Conservation (phyloP, 257 asterid genomes). For the Solanum corneliomulleri region DNA sequence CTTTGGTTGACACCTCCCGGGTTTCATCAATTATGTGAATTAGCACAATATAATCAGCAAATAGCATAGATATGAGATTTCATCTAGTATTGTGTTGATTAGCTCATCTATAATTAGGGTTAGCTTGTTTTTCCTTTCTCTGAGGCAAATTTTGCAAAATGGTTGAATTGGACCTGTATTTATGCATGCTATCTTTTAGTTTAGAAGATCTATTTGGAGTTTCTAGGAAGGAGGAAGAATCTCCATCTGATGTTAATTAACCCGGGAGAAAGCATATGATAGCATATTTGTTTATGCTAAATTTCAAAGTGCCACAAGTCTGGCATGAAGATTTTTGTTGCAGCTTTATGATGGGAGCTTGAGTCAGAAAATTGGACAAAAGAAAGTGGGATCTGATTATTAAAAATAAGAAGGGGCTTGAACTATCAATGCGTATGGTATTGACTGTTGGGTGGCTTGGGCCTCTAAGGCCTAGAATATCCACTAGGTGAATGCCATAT, state of each 20-base stretch:
- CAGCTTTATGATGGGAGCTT: background rate
- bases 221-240: background rate
- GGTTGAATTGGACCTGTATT: background rate
- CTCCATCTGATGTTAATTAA: background rate
- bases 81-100: background rate
- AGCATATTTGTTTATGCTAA: background rate
- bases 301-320: background rate
- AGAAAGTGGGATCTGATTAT: background rate
- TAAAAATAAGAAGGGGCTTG: background rate
- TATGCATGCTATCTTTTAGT: background rate
- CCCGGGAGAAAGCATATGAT: background rate
- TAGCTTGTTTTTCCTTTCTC: background rate
- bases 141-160: background rate
- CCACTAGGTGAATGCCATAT: background rate
- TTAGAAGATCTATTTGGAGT: background rate
- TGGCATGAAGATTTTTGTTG: background rate
- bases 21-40: background rate
- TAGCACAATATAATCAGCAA: background rate
- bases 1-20: background rate
- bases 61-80: background rate
- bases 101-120: background rate
- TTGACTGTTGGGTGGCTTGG: background rate
- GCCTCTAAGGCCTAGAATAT: background rate
- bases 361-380: background rate
- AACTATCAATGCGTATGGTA: background rate